A percentile compares a stretch with the other conserved stretches of the same genome.
Conservation (phyloP, 2,329 filamentous ascomycete genomes). For the Thelonectria rubi region DNA sequence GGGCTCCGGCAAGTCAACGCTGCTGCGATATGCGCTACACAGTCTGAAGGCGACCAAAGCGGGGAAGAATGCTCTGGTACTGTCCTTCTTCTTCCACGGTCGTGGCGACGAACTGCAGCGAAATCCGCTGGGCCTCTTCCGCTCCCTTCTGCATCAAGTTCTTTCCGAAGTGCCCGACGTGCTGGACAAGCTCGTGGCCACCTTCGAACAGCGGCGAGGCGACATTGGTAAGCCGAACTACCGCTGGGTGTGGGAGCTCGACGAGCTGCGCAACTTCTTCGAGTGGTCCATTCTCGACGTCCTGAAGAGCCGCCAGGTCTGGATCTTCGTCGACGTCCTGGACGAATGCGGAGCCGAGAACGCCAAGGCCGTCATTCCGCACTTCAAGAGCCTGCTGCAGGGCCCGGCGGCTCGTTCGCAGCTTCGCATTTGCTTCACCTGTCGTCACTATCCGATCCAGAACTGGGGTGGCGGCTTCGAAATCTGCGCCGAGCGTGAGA, state of each 20-base stretch:
- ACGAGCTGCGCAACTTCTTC: constrained; percentile 37
- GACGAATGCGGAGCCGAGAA: constrained; percentile 46
- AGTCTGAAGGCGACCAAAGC: constrained; percentile 24
- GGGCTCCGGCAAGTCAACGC: constrained; percentile 52
- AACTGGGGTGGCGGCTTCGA: constrained; percentile 29
- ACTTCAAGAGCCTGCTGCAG: constrained; percentile 31
- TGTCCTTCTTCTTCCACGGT: constrained; percentile 49
- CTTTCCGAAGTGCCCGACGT: constrained; percentile 39
- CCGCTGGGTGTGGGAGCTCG: constrained; percentile 42
- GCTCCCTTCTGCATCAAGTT: constrained; percentile 45
- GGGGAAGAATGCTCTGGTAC: constrained; percentile 24
- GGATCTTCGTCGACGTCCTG: constrained; percentile 48
- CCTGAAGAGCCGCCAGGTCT: constrained; percentile 31
- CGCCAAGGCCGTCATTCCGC: constrained; percentile 32
- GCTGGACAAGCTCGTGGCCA: constrained; percentile 29
- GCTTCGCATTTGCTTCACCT: constrained; percentile 45
- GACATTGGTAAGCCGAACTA: constrained; percentile 25
- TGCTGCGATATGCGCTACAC: constrained; percentile 48
- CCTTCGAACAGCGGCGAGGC: constrained; percentile 24
- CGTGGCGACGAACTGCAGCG: constrained; percentile 13
- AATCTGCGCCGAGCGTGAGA: constrained; percentile 45
- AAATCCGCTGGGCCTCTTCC: constrained; percentile 6
- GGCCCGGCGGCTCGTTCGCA: constrained; percentile 9
- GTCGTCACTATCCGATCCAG: constrained; percentile 46
- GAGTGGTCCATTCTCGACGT: constrained; percentile 32